These are phyloP conservation scores for Colletotrichum aenigma DNA, from an alignment of 2,329 filamentous ascomycete species.

Conservation along the genomic window DNA sequence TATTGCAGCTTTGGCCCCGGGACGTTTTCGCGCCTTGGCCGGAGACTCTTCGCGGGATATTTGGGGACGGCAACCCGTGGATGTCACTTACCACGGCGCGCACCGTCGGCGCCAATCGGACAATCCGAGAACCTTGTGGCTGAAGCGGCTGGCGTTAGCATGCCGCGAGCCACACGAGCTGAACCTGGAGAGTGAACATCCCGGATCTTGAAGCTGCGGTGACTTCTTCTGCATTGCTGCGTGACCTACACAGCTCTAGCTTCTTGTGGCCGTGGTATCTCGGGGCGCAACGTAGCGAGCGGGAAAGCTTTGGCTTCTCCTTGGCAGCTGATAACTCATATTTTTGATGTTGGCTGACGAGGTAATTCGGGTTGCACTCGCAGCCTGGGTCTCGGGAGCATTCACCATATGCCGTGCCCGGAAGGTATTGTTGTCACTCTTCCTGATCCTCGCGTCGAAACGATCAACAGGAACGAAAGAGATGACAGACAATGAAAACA, in stretches of 20 bases:
- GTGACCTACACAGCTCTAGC: neutral
- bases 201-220: neutral
- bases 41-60: slow-evolving; percentile 9
- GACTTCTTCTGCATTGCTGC: neutral
- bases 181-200: neutral
- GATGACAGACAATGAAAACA: neutral
- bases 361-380: neutral
- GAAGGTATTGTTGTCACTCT: neutral
- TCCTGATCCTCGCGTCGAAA: neutral
- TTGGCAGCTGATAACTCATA: neutral
- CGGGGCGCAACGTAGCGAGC: neutral
- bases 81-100: neutral
- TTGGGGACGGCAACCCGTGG: neutral
- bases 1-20: neutral
- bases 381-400: neutral
- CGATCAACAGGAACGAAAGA: neutral
- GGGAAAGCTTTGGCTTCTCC: neutral
- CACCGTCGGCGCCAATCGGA: slow-evolving; percentile 1
- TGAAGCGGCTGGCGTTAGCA: neutral
- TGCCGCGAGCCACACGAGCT: neutral
- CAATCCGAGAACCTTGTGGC: neutral
- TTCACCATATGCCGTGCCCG: neutral
- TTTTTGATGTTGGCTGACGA: neutral
- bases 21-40: slow-evolving; percentile 1
- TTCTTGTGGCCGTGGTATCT: neutral